Evolutionary conservation across 768 basidiomycete species (phyloP).

Genomic region (Clitopilus passeckerianus): DNA sequence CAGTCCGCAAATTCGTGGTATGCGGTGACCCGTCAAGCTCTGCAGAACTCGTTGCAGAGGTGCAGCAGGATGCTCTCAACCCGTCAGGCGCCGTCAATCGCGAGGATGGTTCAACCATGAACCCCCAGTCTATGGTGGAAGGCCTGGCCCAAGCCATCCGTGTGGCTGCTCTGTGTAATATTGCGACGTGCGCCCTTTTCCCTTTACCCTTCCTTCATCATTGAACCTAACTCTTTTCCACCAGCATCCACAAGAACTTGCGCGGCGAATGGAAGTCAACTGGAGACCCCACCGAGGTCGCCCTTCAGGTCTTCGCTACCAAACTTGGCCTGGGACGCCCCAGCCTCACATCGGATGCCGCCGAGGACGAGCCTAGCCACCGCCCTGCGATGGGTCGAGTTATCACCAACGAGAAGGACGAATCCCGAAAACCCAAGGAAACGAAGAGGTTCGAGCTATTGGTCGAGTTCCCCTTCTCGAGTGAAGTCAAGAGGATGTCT

Average conservation of each 20-base stretch:
- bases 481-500: constrained; percentile 47
- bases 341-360: constrained; percentile 18
- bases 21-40: constrained; percentile 19
- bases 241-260: constrained; percentile 28
- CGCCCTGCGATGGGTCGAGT: constrained; percentile 19
- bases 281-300: constrained; percentile 55
- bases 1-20: constrained; percentile 33
- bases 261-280: constrained; percentile 42
- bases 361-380: constrained; percentile 10
- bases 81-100: constrained; percentile 21
- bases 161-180: constrained; percentile 30
- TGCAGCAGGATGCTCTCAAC: constrained; percentile 24
- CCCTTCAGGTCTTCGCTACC: constrained; percentile 49
- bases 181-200: constrained; percentile 24
- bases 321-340: constrained; percentile 39
- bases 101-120: constrained; percentile 15
- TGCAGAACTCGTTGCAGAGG: constrained; percentile 27
- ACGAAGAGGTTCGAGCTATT: constrained; percentile 24
- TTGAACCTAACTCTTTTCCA: background rate
- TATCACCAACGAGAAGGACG: constrained; percentile 20
- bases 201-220: background rate
- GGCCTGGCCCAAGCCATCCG: constrained; percentile 23
- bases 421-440: constrained; percentile 7
- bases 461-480: constrained; percentile 42
- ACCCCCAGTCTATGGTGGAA: constrained; percentile 11